Evolutionary conservation across 805 yeast species (phyloP).

Genomic region (Ogataea siamensis): DNA sequence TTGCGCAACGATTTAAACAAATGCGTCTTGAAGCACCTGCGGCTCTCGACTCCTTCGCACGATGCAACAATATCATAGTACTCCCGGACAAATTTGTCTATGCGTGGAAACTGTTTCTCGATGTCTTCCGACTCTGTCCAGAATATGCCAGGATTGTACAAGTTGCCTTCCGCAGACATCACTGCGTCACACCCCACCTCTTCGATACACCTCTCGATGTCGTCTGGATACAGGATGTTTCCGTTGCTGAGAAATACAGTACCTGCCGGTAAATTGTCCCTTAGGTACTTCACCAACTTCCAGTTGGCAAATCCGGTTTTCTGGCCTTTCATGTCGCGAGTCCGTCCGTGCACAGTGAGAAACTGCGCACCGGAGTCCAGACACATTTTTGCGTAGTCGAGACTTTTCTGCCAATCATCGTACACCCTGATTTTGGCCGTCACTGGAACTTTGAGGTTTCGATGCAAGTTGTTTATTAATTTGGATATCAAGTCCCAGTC

Average conservation of each 20-base stretch:
- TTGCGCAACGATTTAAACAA: constrained; percentile 82
- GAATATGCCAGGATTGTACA: constrained; percentile 91
- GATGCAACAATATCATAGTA: constrained; percentile 78
- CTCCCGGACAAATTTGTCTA: constrained; percentile 78
- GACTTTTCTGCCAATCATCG: constrained; percentile 77
- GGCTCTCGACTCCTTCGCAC: constrained; percentile 68
- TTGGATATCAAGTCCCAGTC: constrained; percentile 84
- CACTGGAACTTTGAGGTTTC: constrained; percentile 77
- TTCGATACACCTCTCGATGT: constrained; percentile 65
- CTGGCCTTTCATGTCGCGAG: constrained; percentile 98
- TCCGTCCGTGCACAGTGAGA: constrained; percentile 90
- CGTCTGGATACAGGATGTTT: constrained; percentile 86
- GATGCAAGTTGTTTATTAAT: constrained; percentile 71
- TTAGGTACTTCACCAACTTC: constrained; percentile 68
- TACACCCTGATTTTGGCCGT: constrained; percentile 94
- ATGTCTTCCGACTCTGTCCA: constrained; percentile 49
- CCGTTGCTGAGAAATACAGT: constrained; percentile 95
- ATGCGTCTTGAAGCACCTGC: constrained; percentile 86
- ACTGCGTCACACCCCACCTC: constrained; percentile 80
- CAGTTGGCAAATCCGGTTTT: constrained; percentile 95
- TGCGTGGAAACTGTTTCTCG: constrained; percentile 77
- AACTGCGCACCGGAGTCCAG: constrained; percentile 93
- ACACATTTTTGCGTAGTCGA: constrained; percentile 86
- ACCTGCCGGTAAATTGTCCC: constrained; percentile 73
- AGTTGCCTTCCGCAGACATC: constrained; percentile 96